Base-by-base conservation (phyloP, 1,284 basidiomycete genomes). In the Cystobasidium pallidum region DNA sequence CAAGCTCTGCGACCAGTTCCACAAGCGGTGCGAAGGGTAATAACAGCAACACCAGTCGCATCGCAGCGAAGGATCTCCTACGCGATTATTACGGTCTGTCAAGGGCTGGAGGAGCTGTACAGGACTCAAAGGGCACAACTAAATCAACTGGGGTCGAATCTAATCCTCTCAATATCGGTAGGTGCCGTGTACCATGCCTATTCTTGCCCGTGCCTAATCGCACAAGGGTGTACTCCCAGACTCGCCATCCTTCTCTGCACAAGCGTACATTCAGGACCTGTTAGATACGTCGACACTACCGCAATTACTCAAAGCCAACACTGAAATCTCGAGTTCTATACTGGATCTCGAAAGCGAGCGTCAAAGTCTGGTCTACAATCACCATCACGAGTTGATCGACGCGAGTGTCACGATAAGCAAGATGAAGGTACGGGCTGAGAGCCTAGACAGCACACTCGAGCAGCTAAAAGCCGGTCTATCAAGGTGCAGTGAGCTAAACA, bases 321-420 rank as follows among this genome's bases (percentile, higher is more conserved):
- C 91, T 72, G 90, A 91, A 62, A 83, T 92, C 7, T 80, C 91
- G 32, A 84, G 85, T 58, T 91, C 94, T 81, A 94, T 95, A 73
- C 85, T 91, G 52, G 87, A 94, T 75, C 82, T 95, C 3, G 91
- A 94, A 73, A 88, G 89, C 76, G 92, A 94, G 79, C 85, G 91
- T 36, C 93, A 95, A 80, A 90, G 90, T 24, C 83, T 95, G 45
- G 93, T 95, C 2, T 95, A 95, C 80, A 94, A 95, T 76, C 92
- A 95, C 78, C 92, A 95, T 78, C 92, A 94, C 76, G 92, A 95
- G 78, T 87, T 95, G 24, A 93, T 95, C 58, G 76, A 78, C 21
- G 93, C 92, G 0, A 91, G 89, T 75, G 91, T 93, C 77, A 95
- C 93, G 6, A 94, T 95, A n/a, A 70, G 15, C 3, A 75, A 92